A percentile compares a stretch with the other conserved stretches of the same genome.
Evolutionary conservation across 2,329 filamentous ascomycete genomes (phyloP).

Genomic region (Diatrype stigma): DNA sequence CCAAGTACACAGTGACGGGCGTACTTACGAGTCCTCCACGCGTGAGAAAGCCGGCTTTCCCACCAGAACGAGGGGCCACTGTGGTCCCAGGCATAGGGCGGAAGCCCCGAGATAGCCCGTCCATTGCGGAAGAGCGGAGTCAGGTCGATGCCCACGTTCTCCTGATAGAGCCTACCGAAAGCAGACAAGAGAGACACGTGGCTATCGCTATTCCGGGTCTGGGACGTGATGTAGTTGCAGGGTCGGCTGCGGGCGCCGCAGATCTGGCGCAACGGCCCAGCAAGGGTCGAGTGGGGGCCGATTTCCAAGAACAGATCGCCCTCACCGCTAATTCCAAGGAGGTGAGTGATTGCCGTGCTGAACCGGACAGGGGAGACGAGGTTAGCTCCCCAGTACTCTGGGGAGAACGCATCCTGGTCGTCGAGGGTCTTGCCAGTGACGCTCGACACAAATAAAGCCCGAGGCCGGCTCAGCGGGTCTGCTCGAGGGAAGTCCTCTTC

Average conservation of each 20-base stretch:
- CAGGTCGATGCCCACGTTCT: constrained; percentile 12
- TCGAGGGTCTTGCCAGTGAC: constrained; percentile 27
- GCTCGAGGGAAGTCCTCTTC: constrained; percentile 7
- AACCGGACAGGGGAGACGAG: constrained; percentile 26
- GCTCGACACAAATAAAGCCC: constrained; percentile 11
- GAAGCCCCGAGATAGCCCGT: constrained; percentile 12
- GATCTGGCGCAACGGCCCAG: constrained; percentile 19
- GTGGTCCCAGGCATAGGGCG: constrained; percentile 16
- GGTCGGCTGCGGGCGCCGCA: constrained; percentile 11
- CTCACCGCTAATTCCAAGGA: constrained; percentile 10
- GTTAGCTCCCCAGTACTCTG: constrained; percentile 23
- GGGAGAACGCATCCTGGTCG: constrained; percentile 7
- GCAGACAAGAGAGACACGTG: constrained; percentile 10
- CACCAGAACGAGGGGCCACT: constrained; percentile 10
- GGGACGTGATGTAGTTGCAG: constrained; percentile 15
- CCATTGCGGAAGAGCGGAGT: constrained; percentile 10
- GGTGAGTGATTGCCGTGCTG: constrained; percentile 29
- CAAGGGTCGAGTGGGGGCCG: constrained; percentile 18
- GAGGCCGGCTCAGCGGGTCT: neutral
- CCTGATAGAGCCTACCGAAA: constrained; percentile 15
- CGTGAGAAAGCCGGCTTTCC: neutral
- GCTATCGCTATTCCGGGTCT: constrained; percentile 11
- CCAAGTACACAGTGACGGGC: neutral
- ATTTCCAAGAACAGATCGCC: constrained; percentile 17
- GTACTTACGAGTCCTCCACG: neutral